These are phyloP conservation scores for Millerago galiae DNA, from an alignment of 805 yeast genomes.

Conservation along the genomic window DNA sequence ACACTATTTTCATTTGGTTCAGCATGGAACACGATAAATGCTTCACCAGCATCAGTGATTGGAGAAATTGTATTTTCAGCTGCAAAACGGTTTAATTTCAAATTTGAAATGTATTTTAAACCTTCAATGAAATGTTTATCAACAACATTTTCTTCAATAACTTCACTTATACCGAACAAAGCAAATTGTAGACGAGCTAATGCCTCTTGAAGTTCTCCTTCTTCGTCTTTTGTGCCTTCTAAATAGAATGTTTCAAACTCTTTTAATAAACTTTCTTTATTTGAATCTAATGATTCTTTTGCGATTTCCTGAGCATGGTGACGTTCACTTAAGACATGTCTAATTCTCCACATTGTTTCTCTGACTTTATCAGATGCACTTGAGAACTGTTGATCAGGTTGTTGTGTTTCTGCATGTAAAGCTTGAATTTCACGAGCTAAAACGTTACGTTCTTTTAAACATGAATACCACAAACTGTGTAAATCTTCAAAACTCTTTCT, in stretches of 20 bases:
- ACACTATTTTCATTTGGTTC: constrained; percentile 36
- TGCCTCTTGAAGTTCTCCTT: constrained; percentile 55
- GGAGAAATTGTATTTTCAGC: constrained; percentile 26
- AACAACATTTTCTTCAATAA: constrained; percentile 50
- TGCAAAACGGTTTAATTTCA: constrained; percentile 55
- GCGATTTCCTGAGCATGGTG: constrained; percentile 63
- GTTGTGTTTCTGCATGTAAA: constrained; percentile 37
- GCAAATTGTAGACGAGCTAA: constrained; percentile 77
- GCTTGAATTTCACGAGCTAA: constrained; percentile 70
- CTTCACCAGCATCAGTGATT: constrained; percentile 33
- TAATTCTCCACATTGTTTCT: constrained; percentile 70
- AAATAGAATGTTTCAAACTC: constrained; percentile 58
- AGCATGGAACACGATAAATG: constrained; percentile 41
- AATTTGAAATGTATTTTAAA: constrained; percentile 57
- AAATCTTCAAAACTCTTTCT: constrained; percentile 88
- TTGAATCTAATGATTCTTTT: constrained; percentile 35
- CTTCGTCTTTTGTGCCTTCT: constrained; percentile 45
- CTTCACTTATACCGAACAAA: constrained; percentile 74
- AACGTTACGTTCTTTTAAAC: constrained; percentile 76
- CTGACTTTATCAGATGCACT: constrained; percentile 36
- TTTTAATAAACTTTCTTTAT: constrained; percentile 42
- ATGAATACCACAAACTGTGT: constrained; percentile 85
- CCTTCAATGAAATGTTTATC: constrained; percentile 62
- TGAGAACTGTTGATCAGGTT: constrained; percentile 28
- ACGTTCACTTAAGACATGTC: constrained; percentile 84